Conservation (phyloP, 805 yeast genomes). For the Metahyphopichia silvanorum region DNA sequence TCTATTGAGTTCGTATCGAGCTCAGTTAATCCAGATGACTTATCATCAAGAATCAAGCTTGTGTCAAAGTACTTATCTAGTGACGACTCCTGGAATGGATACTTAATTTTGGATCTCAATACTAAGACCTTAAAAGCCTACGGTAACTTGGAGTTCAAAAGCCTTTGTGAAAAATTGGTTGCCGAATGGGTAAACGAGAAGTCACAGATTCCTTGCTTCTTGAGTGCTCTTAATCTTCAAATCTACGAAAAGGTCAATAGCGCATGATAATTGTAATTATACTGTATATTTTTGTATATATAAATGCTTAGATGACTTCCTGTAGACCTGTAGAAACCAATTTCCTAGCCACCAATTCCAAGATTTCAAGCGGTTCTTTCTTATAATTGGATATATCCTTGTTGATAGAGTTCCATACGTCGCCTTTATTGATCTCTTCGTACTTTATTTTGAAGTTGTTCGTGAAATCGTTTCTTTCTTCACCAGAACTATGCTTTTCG, state of each 20-base stretch:
- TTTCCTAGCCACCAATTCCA: constrained; percentile 26
- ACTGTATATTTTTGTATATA: not conserved
- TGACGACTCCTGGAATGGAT: constrained; percentile 32
- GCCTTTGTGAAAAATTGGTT: constrained; percentile 47
- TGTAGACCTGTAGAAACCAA: constrained; percentile 4
- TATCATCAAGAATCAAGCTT: constrained; percentile 53
- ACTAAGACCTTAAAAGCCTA: constrained; percentile 54
- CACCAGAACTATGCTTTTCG: constrained; percentile 32
- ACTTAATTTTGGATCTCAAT: constrained; percentile 55
- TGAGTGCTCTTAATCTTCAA: constrained; percentile 70
- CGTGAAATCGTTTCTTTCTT: constrained; percentile 35
- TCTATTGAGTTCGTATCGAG: constrained; percentile 60
- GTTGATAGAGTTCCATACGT: constrained; percentile 49
- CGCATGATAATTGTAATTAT: not conserved
- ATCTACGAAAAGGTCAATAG: constrained; percentile 45
- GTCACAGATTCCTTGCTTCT: constrained; percentile 71
- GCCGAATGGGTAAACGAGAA: constrained; percentile 66
- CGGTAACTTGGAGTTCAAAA: constrained; percentile 37
- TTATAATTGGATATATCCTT: constrained; percentile 50
- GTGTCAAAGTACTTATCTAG: constrained; percentile 39
- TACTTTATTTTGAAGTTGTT: constrained; percentile 24
- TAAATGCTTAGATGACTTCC: not conserved
- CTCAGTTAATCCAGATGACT: constrained; percentile 40
- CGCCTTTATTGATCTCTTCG: constrained; percentile 62
- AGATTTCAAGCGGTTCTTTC: constrained; percentile 35